Conservation (phyloP, 1,284 basidiomycete species). For the Bjerkandera adusta region DNA sequence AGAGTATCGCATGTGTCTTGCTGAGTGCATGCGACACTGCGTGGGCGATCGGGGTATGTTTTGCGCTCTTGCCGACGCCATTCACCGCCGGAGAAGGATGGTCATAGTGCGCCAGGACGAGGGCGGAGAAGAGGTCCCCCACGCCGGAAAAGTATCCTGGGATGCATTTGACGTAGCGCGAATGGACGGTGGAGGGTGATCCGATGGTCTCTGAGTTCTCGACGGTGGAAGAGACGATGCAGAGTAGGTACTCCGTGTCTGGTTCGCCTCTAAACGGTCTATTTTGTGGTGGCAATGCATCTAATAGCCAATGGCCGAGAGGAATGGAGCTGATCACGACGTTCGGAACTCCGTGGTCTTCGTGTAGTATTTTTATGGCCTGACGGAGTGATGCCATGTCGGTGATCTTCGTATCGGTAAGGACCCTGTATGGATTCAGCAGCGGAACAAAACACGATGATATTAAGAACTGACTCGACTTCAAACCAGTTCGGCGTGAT, state of each 20-base stretch:
- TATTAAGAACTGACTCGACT: conserved; percentile 70
- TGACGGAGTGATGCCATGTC: conserved; percentile 63
- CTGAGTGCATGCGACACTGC: conserved; percentile 75
- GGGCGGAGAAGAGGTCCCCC: conserved; percentile 95
- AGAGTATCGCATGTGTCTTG: conserved; percentile 84
- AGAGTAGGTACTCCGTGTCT: conserved; percentile 60
- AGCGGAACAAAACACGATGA: conserved; percentile 8
- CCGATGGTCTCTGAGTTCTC: conserved; percentile 17
- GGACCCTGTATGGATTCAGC: conserved; percentile 44
- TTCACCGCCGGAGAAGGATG: conserved; percentile 25
- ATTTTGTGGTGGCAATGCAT: conserved; percentile 45
- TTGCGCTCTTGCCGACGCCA: conserved; percentile 26
- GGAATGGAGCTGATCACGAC: conserved; percentile 93
- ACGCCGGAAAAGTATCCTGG: conserved; percentile 96
- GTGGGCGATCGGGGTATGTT: conserved; percentile 41
- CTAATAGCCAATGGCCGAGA: conserved; percentile 51
- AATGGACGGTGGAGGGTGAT: conserved; percentile 52
- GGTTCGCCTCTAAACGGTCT: conserved; percentile 31
- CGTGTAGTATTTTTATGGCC: conserved; percentile 77
- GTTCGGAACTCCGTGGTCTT: conserved; percentile 73
- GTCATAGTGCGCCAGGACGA: conserved; percentile 84
- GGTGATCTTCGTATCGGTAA: conserved; percentile 71
- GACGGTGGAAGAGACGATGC: conserved; percentile 63
- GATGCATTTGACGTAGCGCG: conserved; percentile 75
- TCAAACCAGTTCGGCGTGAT: conserved; percentile 99